Percentiles rank a stretch among this genome's conserved stretches.
phyloP scores from a whole-genome alignment of 1,284 basidiomycete species.

The Pseudozyma tsukubaensis region DNA sequence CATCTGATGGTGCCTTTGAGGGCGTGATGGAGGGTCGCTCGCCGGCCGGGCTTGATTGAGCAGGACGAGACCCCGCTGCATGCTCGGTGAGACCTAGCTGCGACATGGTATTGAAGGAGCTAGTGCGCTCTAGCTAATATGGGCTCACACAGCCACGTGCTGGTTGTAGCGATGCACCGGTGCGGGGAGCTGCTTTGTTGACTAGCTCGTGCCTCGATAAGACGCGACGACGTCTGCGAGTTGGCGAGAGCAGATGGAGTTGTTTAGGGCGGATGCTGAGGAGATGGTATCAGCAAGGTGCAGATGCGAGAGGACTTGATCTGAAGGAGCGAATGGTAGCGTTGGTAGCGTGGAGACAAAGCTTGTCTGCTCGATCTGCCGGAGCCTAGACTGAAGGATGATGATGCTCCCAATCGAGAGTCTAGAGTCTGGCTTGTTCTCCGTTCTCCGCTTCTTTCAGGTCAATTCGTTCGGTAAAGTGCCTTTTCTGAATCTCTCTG shows the following conservation, averaged over 20 bases:
- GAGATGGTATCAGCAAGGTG: not conserved
- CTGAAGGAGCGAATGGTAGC: too few species aligned
- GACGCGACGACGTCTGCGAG: too few species aligned
- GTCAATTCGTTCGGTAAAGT: constrained; percentile 8
- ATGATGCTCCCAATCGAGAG: too few species aligned
- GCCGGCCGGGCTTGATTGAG: constrained; percentile 4
- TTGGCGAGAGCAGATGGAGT: not conserved
- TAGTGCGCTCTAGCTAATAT: not conserved
- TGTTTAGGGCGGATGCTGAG: not conserved
- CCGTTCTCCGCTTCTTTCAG: constrained; percentile 20
- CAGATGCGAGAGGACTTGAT: not conserved
- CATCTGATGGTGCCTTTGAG: constrained; percentile 18
- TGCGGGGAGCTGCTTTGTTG: too few species aligned
- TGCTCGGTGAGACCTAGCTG: constrained; percentile 23
- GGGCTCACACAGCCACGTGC: not conserved
- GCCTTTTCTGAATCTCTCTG: not conserved
- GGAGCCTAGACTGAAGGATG: too few species aligned
- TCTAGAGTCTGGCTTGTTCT: too few species aligned
- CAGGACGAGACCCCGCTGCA: constrained; percentile 2
- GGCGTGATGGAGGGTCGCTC: constrained; percentile 9
- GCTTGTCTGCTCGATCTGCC: too few species aligned
- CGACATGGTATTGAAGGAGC: constrained; percentile 16
- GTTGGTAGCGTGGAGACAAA: not conserved
- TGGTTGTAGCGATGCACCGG: too few species aligned
- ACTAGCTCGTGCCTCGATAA: too few species aligned